Conservation (phyloP, 257 asterid genomes). For the Cinchona pubescens region DNA sequence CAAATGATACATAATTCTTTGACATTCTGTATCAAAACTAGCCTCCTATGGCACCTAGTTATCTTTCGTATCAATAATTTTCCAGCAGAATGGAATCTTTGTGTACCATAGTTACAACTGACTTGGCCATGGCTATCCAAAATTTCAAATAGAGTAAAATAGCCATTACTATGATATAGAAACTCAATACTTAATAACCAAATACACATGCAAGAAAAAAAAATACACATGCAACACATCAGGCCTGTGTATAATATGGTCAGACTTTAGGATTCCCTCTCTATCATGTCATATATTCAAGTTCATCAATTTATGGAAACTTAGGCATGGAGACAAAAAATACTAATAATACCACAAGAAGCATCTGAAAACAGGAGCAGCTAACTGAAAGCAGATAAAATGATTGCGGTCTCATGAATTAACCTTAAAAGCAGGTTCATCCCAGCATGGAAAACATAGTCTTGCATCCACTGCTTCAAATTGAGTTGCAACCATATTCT, state of each 20-base stretch:
- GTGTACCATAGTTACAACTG: neutral
- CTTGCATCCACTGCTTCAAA: conserved; percentile 47
- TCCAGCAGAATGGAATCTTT: neutral
- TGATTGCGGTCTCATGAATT: neutral
- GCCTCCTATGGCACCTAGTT: neutral
- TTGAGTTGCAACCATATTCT: conserved; percentile 39
- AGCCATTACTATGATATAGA: neutral
- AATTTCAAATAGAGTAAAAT: too few species aligned
- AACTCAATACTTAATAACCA: neutral
- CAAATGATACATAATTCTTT: neutral
- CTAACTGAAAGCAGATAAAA: neutral
- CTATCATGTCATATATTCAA: neutral
- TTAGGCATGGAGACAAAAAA: neutral
- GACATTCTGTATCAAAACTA: neutral
- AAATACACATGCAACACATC: too few species aligned
- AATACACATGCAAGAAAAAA: neutral
- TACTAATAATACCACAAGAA: neutral
- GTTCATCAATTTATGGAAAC: neutral
- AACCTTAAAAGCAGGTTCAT: conserved; percentile 48
- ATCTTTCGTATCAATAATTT: neutral
- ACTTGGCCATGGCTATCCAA: neutral
- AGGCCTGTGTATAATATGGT: neutral
- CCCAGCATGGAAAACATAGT: conserved; percentile 49
- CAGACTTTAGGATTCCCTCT: neutral
- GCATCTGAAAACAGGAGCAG: neutral